Evolutionary conservation across 192 early-diverging fungal species (phyloP), one percentile per base, ranked within the genome.

Genomic region (Piromyces sp.): DNA sequence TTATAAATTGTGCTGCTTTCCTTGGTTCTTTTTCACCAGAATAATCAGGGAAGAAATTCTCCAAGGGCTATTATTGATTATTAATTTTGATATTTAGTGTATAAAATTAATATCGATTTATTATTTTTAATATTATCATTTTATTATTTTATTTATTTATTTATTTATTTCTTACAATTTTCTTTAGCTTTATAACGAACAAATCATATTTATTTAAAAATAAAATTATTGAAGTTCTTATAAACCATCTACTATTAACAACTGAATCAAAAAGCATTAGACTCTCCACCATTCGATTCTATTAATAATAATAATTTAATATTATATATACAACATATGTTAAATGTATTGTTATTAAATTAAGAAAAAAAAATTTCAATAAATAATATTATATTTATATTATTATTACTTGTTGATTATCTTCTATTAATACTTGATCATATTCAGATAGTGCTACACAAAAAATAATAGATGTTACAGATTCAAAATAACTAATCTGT

Each of bases 131-230:
- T n/a, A n/a, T n/a, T n/a, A n/a, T n/a, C n/a, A n/a, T n/a, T n/a
- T 33, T 6, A 33, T 33, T 33, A 33, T 33, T 33, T 3, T 33
- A 6, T 33, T 33, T 33, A 6, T 33, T 33, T 33, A 33, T 33
- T 33, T 33, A 33, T 33, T 33, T 33, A 33, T 6, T 33, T 2
- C 42, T 51, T 51, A 51, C 42, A 51, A 93, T 89, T 84, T 89
- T 87, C 31, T 89, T 87, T 83, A 97, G 86, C 84, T 97, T 97
- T 36, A 88, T 88, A 79, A 89, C 90, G 83, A 97, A 95, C 31
- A 97, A 85, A 83, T 97, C 96, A 78, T 95, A 92, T 83, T 97
- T 97, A 90, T 97, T 97, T 82, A 97, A 87, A 85, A 97, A 97
- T 15, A 97, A 86, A 80, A 97, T 95, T 81, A 97, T 95, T 14